Conservation (phyloP, 768 basidiomycete species). For the Coprinopsis cinerea region DNA sequence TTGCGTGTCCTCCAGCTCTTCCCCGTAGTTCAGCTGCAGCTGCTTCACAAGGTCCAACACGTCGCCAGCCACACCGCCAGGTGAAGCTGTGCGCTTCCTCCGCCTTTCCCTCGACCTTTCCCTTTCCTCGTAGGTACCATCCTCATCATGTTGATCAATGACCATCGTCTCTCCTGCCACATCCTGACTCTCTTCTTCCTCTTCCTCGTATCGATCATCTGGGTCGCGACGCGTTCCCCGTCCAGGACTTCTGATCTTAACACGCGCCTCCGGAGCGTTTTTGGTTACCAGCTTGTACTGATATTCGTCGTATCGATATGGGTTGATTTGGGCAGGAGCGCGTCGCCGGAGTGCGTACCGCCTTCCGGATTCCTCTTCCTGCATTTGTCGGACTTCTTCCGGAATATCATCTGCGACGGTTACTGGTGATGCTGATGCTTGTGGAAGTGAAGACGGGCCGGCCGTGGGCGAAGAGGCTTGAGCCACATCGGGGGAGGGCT, state of each 20-base stretch:
- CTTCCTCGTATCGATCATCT: background rate
- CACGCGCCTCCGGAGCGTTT: background rate
- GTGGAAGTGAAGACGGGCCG: too few species aligned
- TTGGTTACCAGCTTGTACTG: background rate
- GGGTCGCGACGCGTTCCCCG: background rate
- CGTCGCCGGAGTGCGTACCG: background rate
- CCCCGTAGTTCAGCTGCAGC: background rate
- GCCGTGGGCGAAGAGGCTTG: too few species aligned
- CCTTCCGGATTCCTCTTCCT: background rate
- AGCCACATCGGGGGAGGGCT: too few species aligned
- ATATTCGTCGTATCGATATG: background rate
- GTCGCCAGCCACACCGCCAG: background rate
- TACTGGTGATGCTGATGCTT: background rate
- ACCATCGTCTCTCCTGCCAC: background rate
- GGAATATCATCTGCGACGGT: background rate
- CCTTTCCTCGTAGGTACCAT: background rate
- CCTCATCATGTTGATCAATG: background rate
- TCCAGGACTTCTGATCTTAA: background rate
- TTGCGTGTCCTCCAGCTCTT: background rate
- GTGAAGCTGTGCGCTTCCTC: background rate
- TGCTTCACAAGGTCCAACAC: background rate
- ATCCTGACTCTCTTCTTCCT: constrained; percentile 3
- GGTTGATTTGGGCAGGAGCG: background rate
- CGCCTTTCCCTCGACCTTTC: background rate
- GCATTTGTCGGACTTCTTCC: background rate